Base-by-base conservation (phyloP, 805 yeast species). In the Groenewaldozyma salmanticensis region DNA sequence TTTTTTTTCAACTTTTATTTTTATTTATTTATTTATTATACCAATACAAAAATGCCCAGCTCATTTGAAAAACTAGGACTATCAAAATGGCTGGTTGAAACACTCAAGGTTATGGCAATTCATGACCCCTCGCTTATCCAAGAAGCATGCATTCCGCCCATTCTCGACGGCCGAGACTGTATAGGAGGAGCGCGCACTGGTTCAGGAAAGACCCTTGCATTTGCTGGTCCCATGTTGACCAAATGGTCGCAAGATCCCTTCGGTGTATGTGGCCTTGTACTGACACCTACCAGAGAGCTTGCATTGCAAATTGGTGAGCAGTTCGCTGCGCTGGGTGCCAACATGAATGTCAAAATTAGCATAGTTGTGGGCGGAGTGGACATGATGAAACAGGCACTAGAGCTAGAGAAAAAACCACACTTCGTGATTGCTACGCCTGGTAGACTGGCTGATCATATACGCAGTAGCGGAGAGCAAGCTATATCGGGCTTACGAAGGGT, bases 181-280 rank as follows among this genome's bases (percentile, higher is more conserved):
- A 90, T 92, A 39, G 99, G 98, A 39, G 98, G 98, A 33, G 98
- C 98, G 24, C 83, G 83, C 60, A 92, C 98, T 0, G 98, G 98
- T 62, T 81, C 94, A 15, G 98, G 98, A 73, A 92, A 92, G 59
- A 92, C 98, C 1, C 78, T 92, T 18, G 96, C 97, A 1, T 92
- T 92, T 70, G 97, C 90, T 1, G 94, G 86, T n/a, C 98, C 98
- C 2, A 90, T 92, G 85, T 67, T 92, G 42, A 77, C 94, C 1
- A 72, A 81, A 55, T 92, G 97, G 96, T 83, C 96, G 0, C 82
- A 80, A 50, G 97, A 92, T 58, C 98, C 98, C 1, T 74, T 74
- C 60, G 98, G 96, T 1, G 82, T 92, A 31, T 92, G 70, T 61
- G 98, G 96, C 2, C 65, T 92, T 2, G 74, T 92, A 1, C 61